These are phyloP conservation scores for Candida quercuum DNA, from an alignment of 805 yeast species.

Conservation along the genomic window DNA sequence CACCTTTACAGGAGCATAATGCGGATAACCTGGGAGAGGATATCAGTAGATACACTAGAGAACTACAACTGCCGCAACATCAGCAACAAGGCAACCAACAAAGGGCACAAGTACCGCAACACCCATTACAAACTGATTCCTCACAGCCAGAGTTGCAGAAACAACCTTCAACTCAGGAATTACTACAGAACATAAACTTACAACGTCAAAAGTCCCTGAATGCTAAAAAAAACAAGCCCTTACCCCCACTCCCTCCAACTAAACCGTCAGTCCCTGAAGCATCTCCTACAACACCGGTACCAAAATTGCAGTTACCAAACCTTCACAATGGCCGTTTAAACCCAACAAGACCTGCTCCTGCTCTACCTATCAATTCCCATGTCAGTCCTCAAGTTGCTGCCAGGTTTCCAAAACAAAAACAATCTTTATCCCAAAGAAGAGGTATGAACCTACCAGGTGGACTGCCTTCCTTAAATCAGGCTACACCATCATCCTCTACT, in stretches of 20 bases:
- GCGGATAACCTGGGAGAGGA: too few relatives aligned
- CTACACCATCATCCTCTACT: not conserved
- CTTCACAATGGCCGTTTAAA: conserved; percentile 9
- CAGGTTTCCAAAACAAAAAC: conserved; percentile 68
- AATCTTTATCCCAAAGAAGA: conserved; percentile 78
- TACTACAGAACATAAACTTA: conserved; percentile 14
- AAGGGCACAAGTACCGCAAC: not conserved
- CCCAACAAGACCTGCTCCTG: conserved; percentile 25
- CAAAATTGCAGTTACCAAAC: not conserved
- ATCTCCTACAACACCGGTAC: not conserved
- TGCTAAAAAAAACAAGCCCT: conserved; percentile 27
- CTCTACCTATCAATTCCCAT: conserved; percentile 39
- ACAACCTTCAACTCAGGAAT: conserved; percentile 3
- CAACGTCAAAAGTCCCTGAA: conserved; percentile 17
- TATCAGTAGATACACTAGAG: too few relatives aligned
- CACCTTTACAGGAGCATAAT: conserved; percentile 17
- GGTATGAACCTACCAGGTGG: conserved; percentile 84
- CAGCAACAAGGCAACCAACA: not conserved
- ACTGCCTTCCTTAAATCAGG: conserved; percentile 48
- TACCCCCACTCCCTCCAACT: conserved; percentile 36
- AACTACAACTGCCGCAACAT: conserved; percentile 9
- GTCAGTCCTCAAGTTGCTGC: conserved; percentile 79
- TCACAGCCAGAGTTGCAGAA: not conserved
- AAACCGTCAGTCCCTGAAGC: conserved; percentile 1
- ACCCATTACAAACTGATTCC: not conserved